Base-by-base conservation (phyloP, 1,139 yeast species). In the Suhomyces guaymorum region DNA sequence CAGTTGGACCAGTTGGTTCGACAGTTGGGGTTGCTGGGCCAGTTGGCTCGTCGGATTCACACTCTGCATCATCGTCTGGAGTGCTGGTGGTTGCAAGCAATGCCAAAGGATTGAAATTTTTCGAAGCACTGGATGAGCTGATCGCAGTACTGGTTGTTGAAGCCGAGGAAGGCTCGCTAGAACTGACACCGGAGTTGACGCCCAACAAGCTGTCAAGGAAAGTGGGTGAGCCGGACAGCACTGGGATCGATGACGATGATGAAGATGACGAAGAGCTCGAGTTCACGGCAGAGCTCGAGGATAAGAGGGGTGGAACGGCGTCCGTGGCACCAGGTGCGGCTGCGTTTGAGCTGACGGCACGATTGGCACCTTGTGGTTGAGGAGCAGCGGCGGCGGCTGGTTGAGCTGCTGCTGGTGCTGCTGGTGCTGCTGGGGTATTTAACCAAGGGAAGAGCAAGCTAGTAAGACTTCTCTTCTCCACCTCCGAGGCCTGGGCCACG, bases 401-500 rank as follows among this genome's bases (percentile, higher is more conserved):
- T 17, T 32, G 19, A 10, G 35, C 39, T 13, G 37, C 35, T 7
- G 38, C 34, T 10, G 41, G 26, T 7, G 37, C 37, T 15, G 40
- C 19, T 7, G 33, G 34, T 8, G 40, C 31, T 19, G 41, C 29
- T 13, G 46, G 41, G 13, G n/a, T n/a, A n/a, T n/a, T n/a, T n/a
- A n/a, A n/a, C n/a, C n/a, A n/a, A n/a, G n/a, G n/a, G n/a, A n/a
- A n/a, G n/a, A n/a, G n/a, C n/a, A n/a, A n/a, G n/a, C n/a, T n/a
- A n/a, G n/a, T n/a, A n/a, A n/a, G n/a, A n/a, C n/a, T n/a, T 34
- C 52, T 34, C 49, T 47, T 41, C 27, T 46, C 47, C 30, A 40
- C 26, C 24, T 37, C 39, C 23, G 37, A 40, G 19, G 54, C 55
- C 27, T 38, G 32, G 20, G 48, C 55, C 26, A 48, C 46, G 33